Percentiles rank a stretch among this genome's conserved stretches.
phyloP scores from a whole-genome alignment of 495 filamentous ascomycete genomes.

The Xeromyces bisporus region DNA sequence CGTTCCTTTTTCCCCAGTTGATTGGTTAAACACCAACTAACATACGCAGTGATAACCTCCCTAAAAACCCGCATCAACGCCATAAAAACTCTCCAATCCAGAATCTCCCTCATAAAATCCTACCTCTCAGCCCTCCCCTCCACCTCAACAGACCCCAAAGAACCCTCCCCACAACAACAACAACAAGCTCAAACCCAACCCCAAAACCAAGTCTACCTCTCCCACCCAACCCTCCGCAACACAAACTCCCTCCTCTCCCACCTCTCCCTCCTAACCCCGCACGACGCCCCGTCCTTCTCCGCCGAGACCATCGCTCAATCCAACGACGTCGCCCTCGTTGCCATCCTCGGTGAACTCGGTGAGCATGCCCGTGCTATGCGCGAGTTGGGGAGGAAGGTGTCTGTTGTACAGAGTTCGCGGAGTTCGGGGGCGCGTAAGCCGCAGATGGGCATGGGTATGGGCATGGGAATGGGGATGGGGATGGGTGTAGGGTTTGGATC shows the following conservation, averaged over 20 bases:
- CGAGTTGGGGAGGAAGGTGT: constrained; percentile 56
- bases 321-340: constrained; percentile 62
- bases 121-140: constrained; percentile 64
- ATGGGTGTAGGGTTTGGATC: no score
- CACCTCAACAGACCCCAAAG: constrained; percentile 33
- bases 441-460: constrained; percentile 7
- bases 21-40: constrained; percentile 5
- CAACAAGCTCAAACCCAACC: constrained; percentile 6
- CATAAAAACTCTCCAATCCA: constrained; percentile 73
- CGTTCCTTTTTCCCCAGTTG: constrained; percentile 5
- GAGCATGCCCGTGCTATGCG: constrained; percentile 47
- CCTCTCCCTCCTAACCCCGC: constrained; percentile 34
- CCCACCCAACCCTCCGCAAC: constrained; percentile 39
- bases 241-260: constrained; percentile 37
- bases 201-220: constrained; percentile 7
- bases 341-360: constrained; percentile 51
- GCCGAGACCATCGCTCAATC: constrained; percentile 50
- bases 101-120: constrained; percentile 62
- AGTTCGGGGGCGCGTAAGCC: constrained; percentile 10
- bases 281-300: constrained; percentile 38
- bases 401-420: constrained; percentile 38
- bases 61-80: constrained; percentile 83
- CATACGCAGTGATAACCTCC: constrained; percentile 37
- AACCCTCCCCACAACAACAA: constrained; percentile 3
- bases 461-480: constrained; percentile 15